These are phyloP conservation scores for Schizochytrium sp. DNA, from an alignment of 108 stramenopile species.

Conservation along the genomic window DNA sequence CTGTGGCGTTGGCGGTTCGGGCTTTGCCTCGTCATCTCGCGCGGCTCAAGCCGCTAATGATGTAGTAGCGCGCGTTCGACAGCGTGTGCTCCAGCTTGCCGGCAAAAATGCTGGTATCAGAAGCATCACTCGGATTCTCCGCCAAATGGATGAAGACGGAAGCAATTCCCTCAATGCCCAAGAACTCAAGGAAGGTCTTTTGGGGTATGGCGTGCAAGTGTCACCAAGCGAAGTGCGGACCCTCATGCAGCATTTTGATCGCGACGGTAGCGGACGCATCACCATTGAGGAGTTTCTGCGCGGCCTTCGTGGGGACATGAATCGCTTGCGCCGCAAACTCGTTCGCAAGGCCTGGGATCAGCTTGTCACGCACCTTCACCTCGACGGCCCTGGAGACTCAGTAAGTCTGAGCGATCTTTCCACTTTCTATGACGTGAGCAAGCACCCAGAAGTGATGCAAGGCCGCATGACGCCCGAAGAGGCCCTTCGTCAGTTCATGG, in stretches of 20 bases:
- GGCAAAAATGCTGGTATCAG: background rate
- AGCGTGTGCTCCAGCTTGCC: background rate
- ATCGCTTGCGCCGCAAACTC: background rate
- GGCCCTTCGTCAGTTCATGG: constrained; percentile 22
- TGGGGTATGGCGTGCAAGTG: background rate
- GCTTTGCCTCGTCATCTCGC: background rate
- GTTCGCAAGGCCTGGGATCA: constrained; percentile 27
- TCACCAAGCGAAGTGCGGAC: background rate
- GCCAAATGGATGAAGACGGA: background rate
- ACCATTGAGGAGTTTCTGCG: constrained; percentile 26
- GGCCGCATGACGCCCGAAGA: constrained; percentile 26
- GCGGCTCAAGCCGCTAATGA: background rate
- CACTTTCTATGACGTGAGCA: constrained; percentile 26
- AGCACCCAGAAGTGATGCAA: constrained; percentile 34
- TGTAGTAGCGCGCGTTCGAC: background rate
- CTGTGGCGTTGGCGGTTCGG: background rate
- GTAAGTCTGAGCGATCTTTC: constrained; percentile 26
- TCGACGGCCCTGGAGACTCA: constrained; percentile 19
- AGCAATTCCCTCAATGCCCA: constrained; percentile 19
- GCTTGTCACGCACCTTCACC: background rate
- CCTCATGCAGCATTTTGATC: constrained; percentile 16
- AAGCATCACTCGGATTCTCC: background rate
- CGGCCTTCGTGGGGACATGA: constrained; percentile 29
- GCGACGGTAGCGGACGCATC: constrained; percentile 16
- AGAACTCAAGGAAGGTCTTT: constrained; percentile 12